Evolutionary conservation across 768 basidiomycete genomes (phyloP), one percentile per base, ranked within the genome.

Genomic region (Cystoderma amianthinum): DNA sequence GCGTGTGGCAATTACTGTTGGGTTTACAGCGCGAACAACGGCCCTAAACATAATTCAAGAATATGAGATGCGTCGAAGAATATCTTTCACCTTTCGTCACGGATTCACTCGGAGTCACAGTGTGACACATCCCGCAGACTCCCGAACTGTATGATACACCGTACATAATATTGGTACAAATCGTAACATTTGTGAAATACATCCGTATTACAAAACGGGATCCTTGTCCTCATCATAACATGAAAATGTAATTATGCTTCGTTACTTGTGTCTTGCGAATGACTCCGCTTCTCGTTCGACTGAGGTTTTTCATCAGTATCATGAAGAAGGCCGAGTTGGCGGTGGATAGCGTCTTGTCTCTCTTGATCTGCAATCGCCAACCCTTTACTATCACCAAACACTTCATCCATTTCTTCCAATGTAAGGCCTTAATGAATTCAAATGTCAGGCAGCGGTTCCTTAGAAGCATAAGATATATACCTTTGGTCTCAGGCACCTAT

Each of bases 331-430:
- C 85, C 85, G 45, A 89, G 77, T 23, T 78, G 74, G 46, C 68
- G 67, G 50, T 78, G 70, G 44, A 87, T 84, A 15, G 53, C 62
- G 32, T 61, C 55, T 42, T 71, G 65, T 12, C 69, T 64, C 22
- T 55, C 57, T 47, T 69, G 64, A 55, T 89, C 86, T 13, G 75
- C 73, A 9, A 64, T 64, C 1, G 72, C 78, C 34, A 81, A 60
- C 24, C 75, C 75, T 36, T 56, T 58, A 6, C 61, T 64, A 39
- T 74, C 75, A 22, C 81, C 80, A 57, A 90, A 90, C 15, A 84
- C 74, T 20, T 75, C 74, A 58, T 90, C 86, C 76, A 88, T 84
- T 58, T 89, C 83, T 54, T 89, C 85, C 35, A 88, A 66, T 2
- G 77, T 74, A 3, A 83, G 66, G 22, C 77, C 64, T 67, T 43